These are phyloP conservation scores for Noccaea bulbosa DNA, from an alignment of 345 rosid genomes.

Conservation along the genomic window DNA sequence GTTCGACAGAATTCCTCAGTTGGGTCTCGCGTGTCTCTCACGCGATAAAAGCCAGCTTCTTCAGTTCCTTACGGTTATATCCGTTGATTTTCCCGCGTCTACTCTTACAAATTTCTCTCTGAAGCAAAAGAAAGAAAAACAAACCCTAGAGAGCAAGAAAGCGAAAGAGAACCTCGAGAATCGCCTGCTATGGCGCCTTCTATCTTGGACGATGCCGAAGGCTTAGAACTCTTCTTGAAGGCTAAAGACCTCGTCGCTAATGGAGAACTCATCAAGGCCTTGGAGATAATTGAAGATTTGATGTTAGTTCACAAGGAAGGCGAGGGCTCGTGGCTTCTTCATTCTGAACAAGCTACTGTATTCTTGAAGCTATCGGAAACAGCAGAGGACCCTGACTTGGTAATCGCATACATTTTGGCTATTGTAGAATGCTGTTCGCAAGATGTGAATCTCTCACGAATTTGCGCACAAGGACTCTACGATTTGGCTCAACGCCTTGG, in stretches of 20 bases:
- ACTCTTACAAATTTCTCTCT: conserved; percentile 1
- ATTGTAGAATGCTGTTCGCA: no score
- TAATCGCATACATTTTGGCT: no score
- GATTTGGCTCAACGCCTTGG: no score
- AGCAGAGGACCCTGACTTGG: no score
- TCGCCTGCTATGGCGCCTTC: conserved; percentile 22
- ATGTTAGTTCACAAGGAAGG: neutral
- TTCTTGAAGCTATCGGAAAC: neutral
- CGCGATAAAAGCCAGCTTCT: conserved; percentile 13
- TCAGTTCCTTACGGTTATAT: neutral
- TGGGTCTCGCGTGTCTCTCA: conserved; percentile 30
- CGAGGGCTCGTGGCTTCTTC: neutral
- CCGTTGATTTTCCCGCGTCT: conserved; percentile 26
- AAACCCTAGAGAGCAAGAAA: conserved; percentile 7
- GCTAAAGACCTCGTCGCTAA: neutral
- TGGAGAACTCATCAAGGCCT: conserved; percentile 16
- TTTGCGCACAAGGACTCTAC: no score
- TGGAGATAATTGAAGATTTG: conserved; percentile 17
- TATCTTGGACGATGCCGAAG: neutral
- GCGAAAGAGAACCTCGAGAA: neutral
- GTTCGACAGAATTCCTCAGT: neutral
- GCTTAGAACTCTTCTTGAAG: neutral
- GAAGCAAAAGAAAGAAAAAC: neutral
- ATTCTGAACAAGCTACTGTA: neutral
- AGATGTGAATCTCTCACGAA: no score